These are phyloP conservation scores for Naematelia encephala DNA, from an alignment of 768 basidiomycete species.

Conservation along the genomic window DNA sequence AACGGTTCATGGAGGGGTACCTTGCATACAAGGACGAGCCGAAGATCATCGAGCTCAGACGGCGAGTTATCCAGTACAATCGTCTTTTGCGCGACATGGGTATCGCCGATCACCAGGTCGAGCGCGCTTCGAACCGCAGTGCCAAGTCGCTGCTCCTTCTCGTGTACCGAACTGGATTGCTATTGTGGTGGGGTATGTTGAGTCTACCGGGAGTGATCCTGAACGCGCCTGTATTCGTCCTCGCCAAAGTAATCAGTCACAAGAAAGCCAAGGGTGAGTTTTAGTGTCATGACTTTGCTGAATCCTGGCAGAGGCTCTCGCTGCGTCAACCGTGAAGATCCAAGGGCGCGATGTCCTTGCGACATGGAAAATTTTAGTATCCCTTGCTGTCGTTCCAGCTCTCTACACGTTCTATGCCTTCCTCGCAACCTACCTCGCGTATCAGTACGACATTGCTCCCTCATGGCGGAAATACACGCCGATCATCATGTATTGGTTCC, in stretches of 20 bases:
- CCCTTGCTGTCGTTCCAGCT: constrained; percentile 81
- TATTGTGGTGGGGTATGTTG: constrained; percentile 75
- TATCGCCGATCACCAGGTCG: constrained; percentile 91
- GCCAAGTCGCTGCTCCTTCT: constrained; percentile 75
- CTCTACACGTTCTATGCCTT: constrained; percentile 79
- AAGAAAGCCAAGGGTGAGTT: constrained; percentile 78
- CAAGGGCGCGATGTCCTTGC: constrained; percentile 95
- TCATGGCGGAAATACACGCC: constrained; percentile 72
- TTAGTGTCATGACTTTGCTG: neutral
- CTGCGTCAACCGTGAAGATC: constrained; percentile 90
- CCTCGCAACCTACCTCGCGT: constrained; percentile 68
- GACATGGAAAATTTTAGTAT: constrained; percentile 95
- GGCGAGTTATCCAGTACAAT: constrained; percentile 84
- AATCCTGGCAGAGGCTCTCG: constrained; percentile 72
- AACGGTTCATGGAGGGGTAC: constrained; percentile 89
- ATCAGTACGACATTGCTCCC: constrained; percentile 63
- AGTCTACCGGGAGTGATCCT: constrained; percentile 86
- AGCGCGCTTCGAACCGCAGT: constrained; percentile 78
- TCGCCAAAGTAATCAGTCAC: constrained; percentile 81
- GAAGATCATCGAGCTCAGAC: constrained; percentile 72
- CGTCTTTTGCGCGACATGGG: constrained; percentile 82
- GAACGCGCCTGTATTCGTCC: constrained; percentile 88
- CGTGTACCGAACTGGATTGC: constrained; percentile 71
- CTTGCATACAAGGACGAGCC: constrained; percentile 89
- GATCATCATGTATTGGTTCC: constrained; percentile 64